These are phyloP conservation scores for Golubevia pallescens DNA, from an alignment of 1,284 basidiomycete species.

Conservation along the genomic window DNA sequence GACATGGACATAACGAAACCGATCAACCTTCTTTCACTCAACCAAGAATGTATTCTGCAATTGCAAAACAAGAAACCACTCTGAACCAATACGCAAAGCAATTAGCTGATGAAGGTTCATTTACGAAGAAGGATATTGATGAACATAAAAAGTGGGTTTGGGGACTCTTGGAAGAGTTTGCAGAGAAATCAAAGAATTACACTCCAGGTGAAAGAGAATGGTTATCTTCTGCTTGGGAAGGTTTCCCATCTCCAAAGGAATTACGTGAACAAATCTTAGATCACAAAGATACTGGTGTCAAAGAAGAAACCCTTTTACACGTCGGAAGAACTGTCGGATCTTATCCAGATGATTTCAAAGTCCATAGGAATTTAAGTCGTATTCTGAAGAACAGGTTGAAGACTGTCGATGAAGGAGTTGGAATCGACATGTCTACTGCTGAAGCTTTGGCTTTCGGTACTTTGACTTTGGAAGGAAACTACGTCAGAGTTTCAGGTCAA, in stretches of 20 bases:
- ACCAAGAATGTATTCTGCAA: constrained; percentile 97
- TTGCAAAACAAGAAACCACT: constrained; percentile 90
- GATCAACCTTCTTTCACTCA: constrained; percentile 99
- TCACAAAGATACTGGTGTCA: constrained; percentile 82
- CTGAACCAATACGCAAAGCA: constrained; percentile 90
- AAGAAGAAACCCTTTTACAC: constrained; percentile 78
- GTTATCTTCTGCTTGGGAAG: constrained; percentile 97
- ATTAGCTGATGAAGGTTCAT: constrained; percentile 87
- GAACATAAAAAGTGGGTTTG: constrained; percentile 99
- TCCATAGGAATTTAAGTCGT: constrained; percentile 91
- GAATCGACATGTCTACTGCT: constrained; percentile 99
- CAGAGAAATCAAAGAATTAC: constrained; percentile 89
- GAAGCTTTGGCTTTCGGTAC: constrained; percentile 96
- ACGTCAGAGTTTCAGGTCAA: constrained; percentile 95
- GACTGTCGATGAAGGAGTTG: constrained; percentile 84
- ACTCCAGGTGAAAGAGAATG: constrained; percentile 79
- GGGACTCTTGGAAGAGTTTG: constrained; percentile 95
- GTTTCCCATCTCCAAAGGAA: constrained; percentile 96
- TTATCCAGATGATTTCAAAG: constrained; percentile 81
- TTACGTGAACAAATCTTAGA: constrained; percentile 90
- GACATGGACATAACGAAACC: constrained; percentile 98
- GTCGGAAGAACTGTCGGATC: constrained; percentile 85
- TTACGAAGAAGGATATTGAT: constrained; percentile 94
- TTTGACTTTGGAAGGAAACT: constrained; percentile 87
- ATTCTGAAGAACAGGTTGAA: constrained; percentile 88